Evolutionary conservation across 495 filamentous ascomycete species (phyloP), one percentile per base, ranked within the genome.

Genomic region (Saxophila tyrrhenica): DNA sequence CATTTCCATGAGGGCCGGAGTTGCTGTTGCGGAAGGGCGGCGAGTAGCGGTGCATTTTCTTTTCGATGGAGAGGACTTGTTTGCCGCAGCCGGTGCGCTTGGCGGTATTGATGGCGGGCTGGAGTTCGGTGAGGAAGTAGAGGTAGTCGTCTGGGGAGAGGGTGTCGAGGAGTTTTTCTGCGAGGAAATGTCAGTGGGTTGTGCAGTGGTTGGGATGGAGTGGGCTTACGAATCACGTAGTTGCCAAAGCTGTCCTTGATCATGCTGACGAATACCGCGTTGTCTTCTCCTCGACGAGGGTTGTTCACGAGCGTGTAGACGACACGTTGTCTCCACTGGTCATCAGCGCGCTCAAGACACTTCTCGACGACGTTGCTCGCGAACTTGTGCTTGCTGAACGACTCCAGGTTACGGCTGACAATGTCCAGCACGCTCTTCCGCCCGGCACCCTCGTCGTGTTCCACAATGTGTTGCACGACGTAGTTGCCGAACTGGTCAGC

Each of bases 291-390:
- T 16, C 54, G 10, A 21, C 83, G 78, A 2, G 81, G 75, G 42
- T 79, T 76, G 15, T 74, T 73, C 1, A 78, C 82, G 17, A 95
- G 69, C 29, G 75, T 78, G 20, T 72, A 70, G 53, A 91, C 78
- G 60, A 98, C 94, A 39, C 77, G 75, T 17, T 70, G 76, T 46
- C 83, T 80, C 62, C 94, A 81, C 45, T 83, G 76, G 19, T 78
- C 71, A 1, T 77, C 81, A 11, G 86, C 89, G 58, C 78, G 79
- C 51, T 83, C 73, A 47, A 98, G 87, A 60, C 88, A 92, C 72
- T 90, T 94, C 70, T 98, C 92, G 0, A 98, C 94, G 3, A 98
- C 92, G 61, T 98, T 96, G 60, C 88, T 95, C 2, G 94, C 92
- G 63, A 89, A 95, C 65, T 98, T 97, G 70, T 97, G 91, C 72